Base-by-base conservation (phyloP, 2,329 filamentous ascomycete genomes). In the Lasiodiplodia citricola region DNA sequence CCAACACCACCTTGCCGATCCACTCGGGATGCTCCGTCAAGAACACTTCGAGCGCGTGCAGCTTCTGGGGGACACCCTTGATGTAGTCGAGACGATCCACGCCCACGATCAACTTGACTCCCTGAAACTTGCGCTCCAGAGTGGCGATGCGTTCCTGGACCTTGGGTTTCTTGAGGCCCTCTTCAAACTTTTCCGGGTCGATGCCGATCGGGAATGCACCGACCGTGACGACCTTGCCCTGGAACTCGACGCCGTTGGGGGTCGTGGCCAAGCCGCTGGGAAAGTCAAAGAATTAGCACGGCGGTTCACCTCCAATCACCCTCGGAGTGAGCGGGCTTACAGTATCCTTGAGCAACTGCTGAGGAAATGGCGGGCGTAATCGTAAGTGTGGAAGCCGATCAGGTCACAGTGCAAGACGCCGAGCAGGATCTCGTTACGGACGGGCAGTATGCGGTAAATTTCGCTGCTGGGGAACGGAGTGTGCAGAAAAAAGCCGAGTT, bases 51-150 rank as follows among this genome's bases (percentile, higher is more conserved):
- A 98, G 88, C 2, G 96, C 95, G 76, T 98, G 96, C 11, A 99
- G 85, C 80, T 99, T 99, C 81, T 99, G 96, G 0, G 96, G 96
- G 11, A 99, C 94, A 71, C 96, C 96, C 83, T 98, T 98, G 88
- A 98, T 98, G 82, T 99, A 98, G 81, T 99, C 96, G 63, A 98
- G 87, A 62, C 96, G 92, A 79, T 99, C 96, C 64, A 98, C 96
- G 71, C 96, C 95, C 47, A 98, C 95, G 74, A 99, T 97, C 72
- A 98, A 87, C 83, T 97, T 97, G 74, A 97, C 93, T 57, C 94
- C 95, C 73, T 97, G 91, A 76, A 98, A 99, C 81, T 97, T 97
- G 77, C 92, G 91, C 76, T 92, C 90, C 4, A 98, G 85, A 1
- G 91, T 89, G 4, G 90, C 90, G 74, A 99, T 97, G 69, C 95